Percentiles rank a stretch among this genome's conserved stretches.
These are phyloP conservation scores for Penstemon newberryi DNA, from an alignment of 257 asterid genomes.

Conservation along the genomic window DNA sequence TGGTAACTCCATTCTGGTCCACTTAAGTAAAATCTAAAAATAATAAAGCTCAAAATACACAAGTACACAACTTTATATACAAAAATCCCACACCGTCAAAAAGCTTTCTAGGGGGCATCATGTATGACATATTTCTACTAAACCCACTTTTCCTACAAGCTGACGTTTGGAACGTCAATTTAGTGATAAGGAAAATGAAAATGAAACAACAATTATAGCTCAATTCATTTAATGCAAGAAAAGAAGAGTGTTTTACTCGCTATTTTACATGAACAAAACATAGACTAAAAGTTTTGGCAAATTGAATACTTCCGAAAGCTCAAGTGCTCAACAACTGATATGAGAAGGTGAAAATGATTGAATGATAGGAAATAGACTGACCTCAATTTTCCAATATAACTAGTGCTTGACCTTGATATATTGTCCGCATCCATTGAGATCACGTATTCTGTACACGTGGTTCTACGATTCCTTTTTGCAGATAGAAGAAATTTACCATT, in stretches of 20 bases:
- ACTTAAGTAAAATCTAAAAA: not conserved
- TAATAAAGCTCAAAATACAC: too few species aligned
- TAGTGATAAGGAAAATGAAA: too few species aligned
- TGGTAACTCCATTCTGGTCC: not conserved
- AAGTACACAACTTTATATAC: not conserved
- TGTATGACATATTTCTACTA: not conserved
- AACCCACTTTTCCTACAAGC: not conserved
- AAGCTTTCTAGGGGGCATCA: not conserved
- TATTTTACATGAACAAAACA: too few species aligned
- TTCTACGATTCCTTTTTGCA: constrained; percentile 73
- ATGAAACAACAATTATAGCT: too few species aligned
- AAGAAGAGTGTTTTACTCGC: too few species aligned
- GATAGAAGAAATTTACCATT: constrained; percentile 90
- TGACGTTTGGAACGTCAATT: too few species aligned
- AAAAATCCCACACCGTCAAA: not conserved
- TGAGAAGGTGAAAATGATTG: constrained; percentile 6
- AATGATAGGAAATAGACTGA: constrained; percentile 24
- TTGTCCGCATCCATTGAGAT: constrained; percentile 76
- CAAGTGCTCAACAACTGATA: not conserved
- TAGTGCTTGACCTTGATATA: constrained; percentile 68
- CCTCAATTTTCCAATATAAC: constrained; percentile 84
- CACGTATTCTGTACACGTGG: constrained; percentile 82
- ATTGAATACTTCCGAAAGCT: not conserved
- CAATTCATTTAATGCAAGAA: too few species aligned
- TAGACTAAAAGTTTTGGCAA: not conserved